These are phyloP conservation scores for Coemansia sp. DNA, from an alignment of 192 early-diverging fungal genomes.

Conservation along the genomic window DNA sequence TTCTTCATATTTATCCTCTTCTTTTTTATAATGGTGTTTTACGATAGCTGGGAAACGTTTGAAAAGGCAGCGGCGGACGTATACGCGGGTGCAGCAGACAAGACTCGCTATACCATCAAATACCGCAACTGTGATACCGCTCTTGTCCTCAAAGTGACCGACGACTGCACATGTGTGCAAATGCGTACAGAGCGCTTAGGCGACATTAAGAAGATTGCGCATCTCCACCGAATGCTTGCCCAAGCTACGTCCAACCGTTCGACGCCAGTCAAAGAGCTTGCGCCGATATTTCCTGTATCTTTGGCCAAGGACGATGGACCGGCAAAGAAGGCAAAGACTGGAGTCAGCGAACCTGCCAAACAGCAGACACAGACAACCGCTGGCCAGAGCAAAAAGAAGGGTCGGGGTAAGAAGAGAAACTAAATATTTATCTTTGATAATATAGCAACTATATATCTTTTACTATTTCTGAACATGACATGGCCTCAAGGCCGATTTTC, in stretches of 20 bases:
- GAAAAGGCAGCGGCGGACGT: constrained; percentile 34
- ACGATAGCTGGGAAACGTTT: constrained; percentile 46
- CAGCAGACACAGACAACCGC: constrained; percentile 13
- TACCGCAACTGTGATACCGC: constrained; percentile 50
- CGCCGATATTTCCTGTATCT: constrained; percentile 30
- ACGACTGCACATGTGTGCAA: constrained; percentile 47
- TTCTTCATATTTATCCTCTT: not conserved
- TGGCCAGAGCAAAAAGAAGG: constrained; percentile 20
- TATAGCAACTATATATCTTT: not conserved
- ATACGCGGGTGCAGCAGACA: constrained; percentile 33
- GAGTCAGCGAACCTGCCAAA: constrained; percentile 13
- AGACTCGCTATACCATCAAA: constrained; percentile 49
- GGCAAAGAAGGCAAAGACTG: constrained; percentile 17
- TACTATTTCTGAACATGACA: not conserved
- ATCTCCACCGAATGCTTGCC: constrained; percentile 39
- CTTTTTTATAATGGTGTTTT: constrained; percentile 36
- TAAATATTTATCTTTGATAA: not conserved
- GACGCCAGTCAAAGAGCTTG: constrained; percentile 25
- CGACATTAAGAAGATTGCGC: constrained; percentile 44
- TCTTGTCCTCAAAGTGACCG: constrained; percentile 52
- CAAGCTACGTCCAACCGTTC: constrained; percentile 31
- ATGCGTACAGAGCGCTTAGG: constrained; percentile 43
- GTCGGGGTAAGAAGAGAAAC: constrained; percentile 14
- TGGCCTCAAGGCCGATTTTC: too few species aligned
- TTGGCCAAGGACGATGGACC: constrained; percentile 12